These are phyloP conservation scores for Metschnikowia reukaufii DNA, from an alignment of 805 yeast species.

Conservation along the genomic window DNA sequence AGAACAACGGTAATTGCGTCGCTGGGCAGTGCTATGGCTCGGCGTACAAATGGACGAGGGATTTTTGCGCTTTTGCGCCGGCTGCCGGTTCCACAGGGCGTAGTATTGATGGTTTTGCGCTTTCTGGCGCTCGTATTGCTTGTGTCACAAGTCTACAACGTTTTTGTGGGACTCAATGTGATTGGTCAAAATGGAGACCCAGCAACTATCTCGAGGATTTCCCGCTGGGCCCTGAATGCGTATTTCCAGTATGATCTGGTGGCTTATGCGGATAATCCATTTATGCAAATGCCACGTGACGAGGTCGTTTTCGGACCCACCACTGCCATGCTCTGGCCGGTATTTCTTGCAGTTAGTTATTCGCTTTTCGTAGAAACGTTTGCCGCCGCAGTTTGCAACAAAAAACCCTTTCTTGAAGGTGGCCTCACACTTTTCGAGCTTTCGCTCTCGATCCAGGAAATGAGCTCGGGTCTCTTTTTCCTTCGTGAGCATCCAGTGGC, in stretches of 20 bases:
- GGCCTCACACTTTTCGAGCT: slow-evolving; percentile 75
- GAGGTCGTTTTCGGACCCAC: slow-evolving; percentile 48
- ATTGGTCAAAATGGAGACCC: slow-evolving; percentile 13
- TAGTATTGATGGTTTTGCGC: slow-evolving; percentile 25
- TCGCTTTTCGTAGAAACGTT: slow-evolving; percentile 69
- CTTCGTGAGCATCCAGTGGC: slow-evolving; percentile 20
- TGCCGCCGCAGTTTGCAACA: slow-evolving; percentile 55
- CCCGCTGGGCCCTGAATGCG: slow-evolving; percentile 11
- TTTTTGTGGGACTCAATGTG: slow-evolving; percentile 35
- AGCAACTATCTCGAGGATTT: slow-evolving; percentile 8
- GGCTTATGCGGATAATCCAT: slow-evolving; percentile 20
- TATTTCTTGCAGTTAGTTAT: slow-evolving; percentile 56
- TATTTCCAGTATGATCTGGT: slow-evolving; percentile 13
- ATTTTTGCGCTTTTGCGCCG: slow-evolving; percentile 23
- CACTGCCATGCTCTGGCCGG: slow-evolving; percentile 55
- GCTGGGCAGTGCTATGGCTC: slow-evolving; percentile 28
- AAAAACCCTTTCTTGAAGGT: slow-evolving; percentile 57
- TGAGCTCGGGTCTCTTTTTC: slow-evolving; percentile 41
- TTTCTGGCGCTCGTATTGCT: slow-evolving; percentile 28
- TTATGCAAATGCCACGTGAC: slow-evolving; percentile 30
- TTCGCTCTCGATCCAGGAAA: slow-evolving; percentile 74
- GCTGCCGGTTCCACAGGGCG: slow-evolving; percentile 12
- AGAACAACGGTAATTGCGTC: slow-evolving; percentile 40
- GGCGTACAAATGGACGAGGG: slow-evolving; percentile 7
- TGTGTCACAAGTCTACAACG: slow-evolving; percentile 24